phyloP scores from a whole-genome alignment of 2,329 filamentous ascomycete species.

The Apiospora saccharicola region DNA sequence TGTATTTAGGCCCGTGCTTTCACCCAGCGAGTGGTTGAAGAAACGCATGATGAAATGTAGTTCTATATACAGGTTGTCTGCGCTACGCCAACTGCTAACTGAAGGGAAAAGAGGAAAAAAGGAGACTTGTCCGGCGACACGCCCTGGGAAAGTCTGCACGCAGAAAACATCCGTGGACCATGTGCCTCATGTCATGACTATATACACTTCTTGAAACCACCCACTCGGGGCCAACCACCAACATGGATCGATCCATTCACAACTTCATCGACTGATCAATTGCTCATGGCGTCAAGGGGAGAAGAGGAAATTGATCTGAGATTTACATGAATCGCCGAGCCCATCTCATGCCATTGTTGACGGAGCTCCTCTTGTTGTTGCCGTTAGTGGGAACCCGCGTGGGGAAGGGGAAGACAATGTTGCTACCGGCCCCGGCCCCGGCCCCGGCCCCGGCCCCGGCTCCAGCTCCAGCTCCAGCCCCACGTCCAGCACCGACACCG shows the following conservation, averaged over 20 bases:
- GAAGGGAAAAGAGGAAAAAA: not conserved
- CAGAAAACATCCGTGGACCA: not conserved
- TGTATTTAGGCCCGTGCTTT: too few species aligned
- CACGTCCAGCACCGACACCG: not conserved
- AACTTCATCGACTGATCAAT: not conserved
- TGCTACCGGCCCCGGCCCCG: not conserved
- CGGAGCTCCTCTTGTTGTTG: not conserved
- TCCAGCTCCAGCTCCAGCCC: not conserved
- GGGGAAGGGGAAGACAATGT: slow-evolving; percentile 4
- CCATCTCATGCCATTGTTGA: slow-evolving; percentile 6
- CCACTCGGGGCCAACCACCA: not conserved
- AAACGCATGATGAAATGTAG: not conserved
- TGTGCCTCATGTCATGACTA: not conserved
- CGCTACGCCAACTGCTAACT: not conserved
- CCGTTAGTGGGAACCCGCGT: not conserved
- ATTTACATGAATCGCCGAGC: not conserved
- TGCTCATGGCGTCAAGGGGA: not conserved
- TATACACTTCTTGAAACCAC: not conserved
- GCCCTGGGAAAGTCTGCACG: not conserved
- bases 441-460: not conserved
- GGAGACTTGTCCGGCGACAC: not conserved
- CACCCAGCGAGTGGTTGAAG: not conserved
- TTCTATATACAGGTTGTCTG: slow-evolving; percentile 5
- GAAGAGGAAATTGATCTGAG: not conserved
- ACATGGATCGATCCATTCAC: not conserved